These are phyloP conservation scores for Clohesyomyces aquaticus DNA, from an alignment of 495 filamentous ascomycete genomes.

Conservation along the genomic window DNA sequence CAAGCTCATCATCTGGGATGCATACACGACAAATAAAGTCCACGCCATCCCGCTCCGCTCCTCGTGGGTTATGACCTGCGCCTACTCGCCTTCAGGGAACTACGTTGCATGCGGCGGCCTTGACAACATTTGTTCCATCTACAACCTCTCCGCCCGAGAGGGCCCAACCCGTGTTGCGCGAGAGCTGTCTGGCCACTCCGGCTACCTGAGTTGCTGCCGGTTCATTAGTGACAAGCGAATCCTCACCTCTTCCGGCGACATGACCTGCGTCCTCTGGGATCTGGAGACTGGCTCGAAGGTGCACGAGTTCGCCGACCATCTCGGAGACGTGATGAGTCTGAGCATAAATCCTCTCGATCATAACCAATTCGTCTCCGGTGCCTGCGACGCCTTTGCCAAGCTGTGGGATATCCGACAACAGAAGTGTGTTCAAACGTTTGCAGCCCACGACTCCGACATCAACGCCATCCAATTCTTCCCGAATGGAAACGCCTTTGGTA, in stretches of 20 bases:
- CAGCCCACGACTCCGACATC: slow-evolving; percentile 98
- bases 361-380: slow-evolving; percentile 96
- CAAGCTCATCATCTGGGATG: slow-evolving; percentile 99
- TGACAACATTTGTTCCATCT: slow-evolving; percentile 99
- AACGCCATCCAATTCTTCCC: slow-evolving; percentile 99
- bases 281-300: slow-evolving; percentile 96
- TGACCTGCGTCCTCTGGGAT: slow-evolving; percentile 99
- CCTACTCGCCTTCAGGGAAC: slow-evolving; percentile 97
- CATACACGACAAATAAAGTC: slow-evolving; percentile 99
- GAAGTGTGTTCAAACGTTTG: slow-evolving; percentile 97
- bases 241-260: slow-evolving; percentile 96
- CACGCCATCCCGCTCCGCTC: slow-evolving; percentile 98
- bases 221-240: slow-evolving; percentile 99
- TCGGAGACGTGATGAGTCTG: slow-evolving; percentile 99
- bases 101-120: slow-evolving; percentile 97
- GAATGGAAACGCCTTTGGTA: slow-evolving; percentile 97
- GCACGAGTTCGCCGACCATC: slow-evolving; percentile 96
- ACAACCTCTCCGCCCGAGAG: slow-evolving; percentile 95
- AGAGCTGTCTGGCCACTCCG: slow-evolving; percentile 94
- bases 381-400: slow-evolving; percentile 98
- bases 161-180: slow-evolving; percentile 95
- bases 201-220: slow-evolving; percentile 96
- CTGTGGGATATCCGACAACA: slow-evolving; percentile 98
- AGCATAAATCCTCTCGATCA: slow-evolving; percentile 99
- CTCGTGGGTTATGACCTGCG: slow-evolving; percentile 99